Conservation (phyloP, 495 filamentous ascomycete genomes). For the Penicillium angulare region DNA sequence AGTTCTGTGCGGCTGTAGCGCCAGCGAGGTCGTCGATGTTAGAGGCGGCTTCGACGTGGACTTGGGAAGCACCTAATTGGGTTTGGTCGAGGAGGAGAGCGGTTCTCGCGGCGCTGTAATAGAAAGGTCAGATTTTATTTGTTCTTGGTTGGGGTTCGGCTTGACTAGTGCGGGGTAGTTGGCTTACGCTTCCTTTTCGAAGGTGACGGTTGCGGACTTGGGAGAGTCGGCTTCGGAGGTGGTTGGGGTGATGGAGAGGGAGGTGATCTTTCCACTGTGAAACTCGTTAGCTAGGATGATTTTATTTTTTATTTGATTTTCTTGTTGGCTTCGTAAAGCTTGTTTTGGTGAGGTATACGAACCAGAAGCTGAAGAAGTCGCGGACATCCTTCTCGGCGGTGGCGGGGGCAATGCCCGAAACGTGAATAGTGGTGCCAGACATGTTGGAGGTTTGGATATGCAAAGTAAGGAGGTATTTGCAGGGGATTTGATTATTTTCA, state of each 20-base stretch:
- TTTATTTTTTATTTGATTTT: not conserved
- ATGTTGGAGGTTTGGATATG: slow-evolving; percentile 29
- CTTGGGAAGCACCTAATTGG: slow-evolving; percentile 76
- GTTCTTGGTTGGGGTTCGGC: not conserved
- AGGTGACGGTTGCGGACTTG: slow-evolving; percentile 86
- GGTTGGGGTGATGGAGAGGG: slow-evolving; percentile 69
- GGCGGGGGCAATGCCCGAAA: slow-evolving; percentile 75
- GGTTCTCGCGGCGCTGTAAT: slow-evolving; percentile 77
- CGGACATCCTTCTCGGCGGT: slow-evolving; percentile 88
- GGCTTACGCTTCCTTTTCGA: slow-evolving; percentile 83
- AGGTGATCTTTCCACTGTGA: slow-evolving; percentile 82
- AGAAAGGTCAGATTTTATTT: not conserved
- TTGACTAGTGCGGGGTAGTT: slow-evolving; percentile 28
- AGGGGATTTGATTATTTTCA: not conserved
- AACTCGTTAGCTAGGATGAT: not conserved
- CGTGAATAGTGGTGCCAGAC: slow-evolving; percentile 52
- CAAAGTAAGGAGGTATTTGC: not conserved
- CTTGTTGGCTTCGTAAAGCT: not conserved
- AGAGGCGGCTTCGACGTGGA: slow-evolving; percentile 69
- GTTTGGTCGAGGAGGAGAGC: slow-evolving; percentile 96
- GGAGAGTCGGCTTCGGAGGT: slow-evolving; percentile 55
- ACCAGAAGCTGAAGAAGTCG: slow-evolving; percentile 99
- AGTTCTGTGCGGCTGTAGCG: slow-evolving; percentile 40
- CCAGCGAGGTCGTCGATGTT: slow-evolving; percentile 65
- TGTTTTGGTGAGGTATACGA: slow-evolving; percentile 25